Conservation (phyloP, 768 basidiomycete species). For the Tubosaeta sp. region DNA sequence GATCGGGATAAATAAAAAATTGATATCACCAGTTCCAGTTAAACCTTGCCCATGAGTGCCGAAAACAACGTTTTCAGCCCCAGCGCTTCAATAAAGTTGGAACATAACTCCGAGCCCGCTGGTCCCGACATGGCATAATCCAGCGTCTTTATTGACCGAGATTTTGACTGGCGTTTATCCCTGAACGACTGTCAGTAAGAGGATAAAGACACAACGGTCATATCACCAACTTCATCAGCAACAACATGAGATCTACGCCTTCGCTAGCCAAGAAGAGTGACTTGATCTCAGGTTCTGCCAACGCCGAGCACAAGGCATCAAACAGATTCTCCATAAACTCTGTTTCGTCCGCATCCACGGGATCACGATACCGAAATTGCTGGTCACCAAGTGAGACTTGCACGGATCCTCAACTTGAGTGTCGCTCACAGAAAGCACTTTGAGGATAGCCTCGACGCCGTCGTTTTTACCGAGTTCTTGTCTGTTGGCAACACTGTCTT, state of each 20-base stretch:
- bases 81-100: constrained; percentile 79
- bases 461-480: constrained; percentile 64
- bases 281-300: constrained; percentile 78
- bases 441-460: constrained; percentile 74
- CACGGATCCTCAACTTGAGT: constrained; percentile 1
- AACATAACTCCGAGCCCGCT: constrained; percentile 64
- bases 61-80: constrained; percentile 91
- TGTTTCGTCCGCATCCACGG: constrained; percentile 80
- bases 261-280: constrained; percentile 81
- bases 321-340: constrained; percentile 99
- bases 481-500: constrained; percentile 66
- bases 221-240: constrained; percentile 87
- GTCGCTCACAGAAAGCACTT: constrained; percentile 71
- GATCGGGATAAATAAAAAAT: constrained; percentile 7
- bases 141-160: constrained; percentile 83
- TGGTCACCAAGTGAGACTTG: constrained; percentile 29
- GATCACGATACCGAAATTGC: constrained; percentile 87
- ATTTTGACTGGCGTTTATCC: constrained; percentile 77
- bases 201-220: neutral
- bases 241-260: constrained; percentile 95
- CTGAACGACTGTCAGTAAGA: constrained; percentile 36
- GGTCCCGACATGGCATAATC: constrained; percentile 86
- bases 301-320: constrained; percentile 80
- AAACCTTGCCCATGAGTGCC: constrained; percentile 90
- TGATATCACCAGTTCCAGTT: constrained; percentile 6